phyloP scores from a whole-genome alignment of 129 eudicot genomes.

The Cynara cardunculus region DNA sequence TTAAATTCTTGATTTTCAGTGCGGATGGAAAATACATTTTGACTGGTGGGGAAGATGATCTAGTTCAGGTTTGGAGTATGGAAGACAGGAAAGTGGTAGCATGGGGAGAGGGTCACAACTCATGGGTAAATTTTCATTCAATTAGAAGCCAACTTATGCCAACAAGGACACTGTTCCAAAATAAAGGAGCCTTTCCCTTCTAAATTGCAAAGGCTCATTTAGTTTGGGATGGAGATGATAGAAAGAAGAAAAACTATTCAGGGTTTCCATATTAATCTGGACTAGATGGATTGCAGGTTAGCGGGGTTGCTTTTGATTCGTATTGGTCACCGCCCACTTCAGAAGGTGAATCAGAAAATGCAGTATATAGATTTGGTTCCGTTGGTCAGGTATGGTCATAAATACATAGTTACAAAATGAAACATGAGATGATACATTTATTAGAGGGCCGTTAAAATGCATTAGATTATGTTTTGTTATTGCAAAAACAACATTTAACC shows the following conservation, averaged over 20 bases:
- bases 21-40: conserved; percentile 80
- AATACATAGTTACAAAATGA: not conserved
- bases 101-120: conserved; percentile 97
- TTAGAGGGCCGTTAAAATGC: not conserved
- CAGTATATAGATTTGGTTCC: conserved; percentile 83
- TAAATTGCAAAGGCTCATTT: conserved; percentile 1
- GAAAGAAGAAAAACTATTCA: not conserved
- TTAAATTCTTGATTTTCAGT: conserved; percentile 28
- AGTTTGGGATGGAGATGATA: not conserved
- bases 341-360: conserved; percentile 59
- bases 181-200: not conserved
- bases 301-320: conserved; percentile 90
- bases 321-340: conserved; percentile 78
- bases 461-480: not conserved
- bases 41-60: conserved; percentile 94
- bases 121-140: conserved; percentile 61
- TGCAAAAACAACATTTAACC: not conserved
- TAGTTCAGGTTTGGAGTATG: conserved; percentile 98
- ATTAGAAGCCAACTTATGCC: not conserved
- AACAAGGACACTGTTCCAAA: not conserved
- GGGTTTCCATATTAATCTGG: not conserved
- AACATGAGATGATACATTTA: not conserved
- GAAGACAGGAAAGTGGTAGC: conserved; percentile 88
- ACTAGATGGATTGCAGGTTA: conserved; percentile 53
- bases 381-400: conserved; percentile 69